phyloP scores from a whole-genome alignment of 306 rosid species.

The Quercus robur region DNA sequence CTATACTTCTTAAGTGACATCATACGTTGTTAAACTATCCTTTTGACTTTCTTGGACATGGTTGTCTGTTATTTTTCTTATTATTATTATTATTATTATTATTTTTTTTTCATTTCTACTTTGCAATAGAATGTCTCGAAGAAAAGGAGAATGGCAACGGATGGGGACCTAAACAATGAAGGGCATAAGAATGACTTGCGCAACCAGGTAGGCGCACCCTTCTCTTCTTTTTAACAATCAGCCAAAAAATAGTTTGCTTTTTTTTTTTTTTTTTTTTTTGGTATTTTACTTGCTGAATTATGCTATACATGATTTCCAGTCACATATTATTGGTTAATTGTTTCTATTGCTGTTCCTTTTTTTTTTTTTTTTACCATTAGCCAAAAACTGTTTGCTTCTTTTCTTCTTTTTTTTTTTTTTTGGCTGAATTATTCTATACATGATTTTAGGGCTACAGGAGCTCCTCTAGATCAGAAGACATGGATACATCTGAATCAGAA shows the following conservation, averaged over 20 bases:
- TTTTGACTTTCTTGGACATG: neutral
- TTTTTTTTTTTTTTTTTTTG: no score
- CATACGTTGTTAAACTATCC: no score
- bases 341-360: neutral
- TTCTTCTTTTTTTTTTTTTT: no score
- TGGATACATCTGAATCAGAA: slow-evolving; percentile 75
- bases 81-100: no score
- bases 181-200: slow-evolving; percentile 55
- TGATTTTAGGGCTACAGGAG: slow-evolving; percentile 51
- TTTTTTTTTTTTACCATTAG: neutral
- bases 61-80: no score
- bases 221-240: neutral
- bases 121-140: slow-evolving; percentile 48
- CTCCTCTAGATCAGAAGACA: slow-evolving; percentile 61
- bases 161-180: slow-evolving; percentile 22
- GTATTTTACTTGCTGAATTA: no score
- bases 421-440: neutral
- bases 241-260: neutral
- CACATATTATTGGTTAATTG: neutral
- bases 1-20: no score
- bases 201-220: slow-evolving; percentile 45
- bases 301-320: no score
- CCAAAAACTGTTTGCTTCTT: neutral
- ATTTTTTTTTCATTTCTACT: neutral
- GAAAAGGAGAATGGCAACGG: slow-evolving; percentile 17